Evolutionary conservation across 2,329 filamentous ascomycete genomes (phyloP), one percentile per base, ranked within the genome.

Genomic region (Taxawa tesnikishii): DNA sequence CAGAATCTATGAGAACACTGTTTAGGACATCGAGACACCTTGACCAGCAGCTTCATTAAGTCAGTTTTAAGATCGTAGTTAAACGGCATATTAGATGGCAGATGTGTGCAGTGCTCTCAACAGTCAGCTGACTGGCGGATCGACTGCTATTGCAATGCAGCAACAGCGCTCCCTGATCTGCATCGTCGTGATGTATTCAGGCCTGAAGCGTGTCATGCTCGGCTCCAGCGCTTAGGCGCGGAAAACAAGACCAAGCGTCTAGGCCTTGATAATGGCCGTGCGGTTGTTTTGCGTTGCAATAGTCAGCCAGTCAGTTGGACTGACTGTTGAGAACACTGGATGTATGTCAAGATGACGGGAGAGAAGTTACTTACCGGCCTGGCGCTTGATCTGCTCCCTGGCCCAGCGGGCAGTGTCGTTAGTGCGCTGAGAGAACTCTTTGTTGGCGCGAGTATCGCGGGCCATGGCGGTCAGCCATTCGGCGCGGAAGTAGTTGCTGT

Each of bases 361-460:
- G 18, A 31, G n/a, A 31, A 10, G 5, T 31, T 4, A 36, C 26
- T 28, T 32, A 32, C 52, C 51, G 37, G 47, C 40, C 60, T 98
- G 90, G 48, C 84, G 81, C 71, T 94, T 96, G 56, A 96, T 87
- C 57, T 94, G 85, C 62, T 96, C 90, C 39, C 88, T 80, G 41
- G 90, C 87, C 90, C 90, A 98, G 48, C 88, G 81, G 53, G 90
- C 90, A 28, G 90, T 96, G 44, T 94, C 84, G 43, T 90, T 79
- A 3, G 90, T 98, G 41, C 87, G 81, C 16, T 72, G 52, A 46
- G 77, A 71, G 64, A 83, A 94, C 28, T 96, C 87, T 46, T 83
- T 79, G 67, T 90, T 94, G 37, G 75, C 72, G 50, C 87, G 82
- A 28, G 84, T 88, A 57, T 96, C 87, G 61, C 88, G 87, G 51